Conservation (phyloP, 768 basidiomycete genomes). For the Piloderma croceum region DNA sequence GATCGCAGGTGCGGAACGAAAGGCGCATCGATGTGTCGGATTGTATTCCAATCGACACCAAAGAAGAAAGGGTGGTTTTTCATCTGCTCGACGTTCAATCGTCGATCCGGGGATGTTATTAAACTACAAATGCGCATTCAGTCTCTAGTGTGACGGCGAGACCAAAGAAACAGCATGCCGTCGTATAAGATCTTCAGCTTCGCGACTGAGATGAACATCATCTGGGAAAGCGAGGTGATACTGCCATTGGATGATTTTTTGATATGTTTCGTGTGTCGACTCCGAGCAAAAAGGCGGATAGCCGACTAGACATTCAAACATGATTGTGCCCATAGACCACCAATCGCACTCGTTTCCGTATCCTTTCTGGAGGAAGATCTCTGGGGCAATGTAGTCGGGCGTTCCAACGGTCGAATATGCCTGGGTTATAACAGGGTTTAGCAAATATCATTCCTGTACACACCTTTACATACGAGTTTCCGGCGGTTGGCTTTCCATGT, state of each 20-base stretch:
- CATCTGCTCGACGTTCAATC: slow-evolving; percentile 79
- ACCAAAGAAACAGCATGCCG: slow-evolving; percentile 42
- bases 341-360: slow-evolving; percentile 98
- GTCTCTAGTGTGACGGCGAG: neutral
- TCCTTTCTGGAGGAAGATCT: slow-evolving; percentile 95
- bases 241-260: slow-evolving; percentile 96
- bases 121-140: slow-evolving; percentile 42
- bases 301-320: slow-evolving; percentile 96
- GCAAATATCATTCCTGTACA: slow-evolving; percentile 1
- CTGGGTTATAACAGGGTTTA: slow-evolving; percentile 32
- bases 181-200: slow-evolving; percentile 85
- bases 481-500: slow-evolving; percentile 99
- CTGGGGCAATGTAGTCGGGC: slow-evolving; percentile 94
- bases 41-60: slow-evolving; percentile 89
- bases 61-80: slow-evolving; percentile 91
- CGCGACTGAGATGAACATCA: slow-evolving; percentile 86
- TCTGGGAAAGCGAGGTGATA: slow-evolving; percentile 85
- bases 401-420: slow-evolving; percentile 98
- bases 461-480: slow-evolving; percentile 68
- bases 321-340: slow-evolving; percentile 99
- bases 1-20: slow-evolving; percentile 94
- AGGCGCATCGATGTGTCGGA: slow-evolving; percentile 87
- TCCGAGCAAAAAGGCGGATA: slow-evolving; percentile 95
- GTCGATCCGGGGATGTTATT: slow-evolving; percentile 76
- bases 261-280: slow-evolving; percentile 94